These are phyloP conservation scores for Komagataella pseudopastoris DNA, from an alignment of 805 yeast species.

Conservation along the genomic window DNA sequence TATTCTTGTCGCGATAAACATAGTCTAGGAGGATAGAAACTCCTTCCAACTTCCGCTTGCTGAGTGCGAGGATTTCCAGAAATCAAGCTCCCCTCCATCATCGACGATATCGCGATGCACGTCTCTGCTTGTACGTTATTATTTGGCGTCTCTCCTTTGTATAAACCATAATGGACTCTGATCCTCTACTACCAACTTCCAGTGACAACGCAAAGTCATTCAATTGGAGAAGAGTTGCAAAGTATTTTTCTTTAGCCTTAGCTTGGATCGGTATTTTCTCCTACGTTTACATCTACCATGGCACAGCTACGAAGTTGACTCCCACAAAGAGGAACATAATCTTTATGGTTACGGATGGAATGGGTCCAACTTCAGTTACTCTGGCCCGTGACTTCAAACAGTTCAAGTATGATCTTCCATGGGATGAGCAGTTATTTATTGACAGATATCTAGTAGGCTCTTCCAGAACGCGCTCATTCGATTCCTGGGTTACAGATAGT, in stretches of 20 bases:
- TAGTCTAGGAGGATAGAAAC: neutral
- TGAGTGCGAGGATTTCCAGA: neutral
- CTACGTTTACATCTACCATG: conserved; percentile 1
- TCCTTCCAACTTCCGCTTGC: neutral
- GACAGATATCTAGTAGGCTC: conserved; percentile 71
- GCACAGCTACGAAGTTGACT: neutral
- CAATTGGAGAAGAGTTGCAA: neutral
- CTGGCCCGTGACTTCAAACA: conserved; percentile 69
- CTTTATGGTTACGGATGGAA: conserved; percentile 89
- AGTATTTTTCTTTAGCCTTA: neutral
- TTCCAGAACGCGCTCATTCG: conserved; percentile 70
- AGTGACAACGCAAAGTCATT: neutral
- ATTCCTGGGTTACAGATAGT: conserved; percentile 77
- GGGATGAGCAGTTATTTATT: conserved; percentile 41
- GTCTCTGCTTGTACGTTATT: neutral
- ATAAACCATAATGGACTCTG: neutral
- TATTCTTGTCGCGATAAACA: neutral
- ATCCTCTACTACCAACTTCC: conserved; percentile 5
- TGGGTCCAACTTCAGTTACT: conserved; percentile 83
- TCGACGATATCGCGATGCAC: no score
- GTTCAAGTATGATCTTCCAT: conserved; percentile 34
- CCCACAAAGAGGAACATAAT: conserved; percentile 54
- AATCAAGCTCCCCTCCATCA: no score
- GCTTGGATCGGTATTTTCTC: neutral
- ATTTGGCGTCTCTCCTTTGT: neutral